phyloP scores from a whole-genome alignment of 768 basidiomycete genomes.

The Mrakia blollopis region DNA sequence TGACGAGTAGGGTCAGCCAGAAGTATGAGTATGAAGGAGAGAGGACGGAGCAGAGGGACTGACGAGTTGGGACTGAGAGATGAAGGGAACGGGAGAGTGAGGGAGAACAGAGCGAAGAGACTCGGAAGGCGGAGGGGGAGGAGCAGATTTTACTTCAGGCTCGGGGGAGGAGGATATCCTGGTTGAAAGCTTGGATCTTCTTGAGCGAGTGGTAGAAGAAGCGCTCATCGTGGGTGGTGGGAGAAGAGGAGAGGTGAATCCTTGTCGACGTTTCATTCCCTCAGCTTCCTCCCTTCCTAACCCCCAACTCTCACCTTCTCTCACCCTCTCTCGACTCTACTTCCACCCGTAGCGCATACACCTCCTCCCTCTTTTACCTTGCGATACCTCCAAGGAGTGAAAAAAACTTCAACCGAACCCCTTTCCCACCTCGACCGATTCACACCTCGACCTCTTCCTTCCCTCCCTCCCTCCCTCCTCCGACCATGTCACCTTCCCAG shows the following conservation, averaged over 20 bases:
- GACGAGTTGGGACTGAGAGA: conserved; percentile 10
- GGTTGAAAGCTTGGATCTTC: not conserved
- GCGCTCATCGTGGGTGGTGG: not conserved
- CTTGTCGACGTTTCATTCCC: too few species aligned
- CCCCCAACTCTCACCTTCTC: not conserved
- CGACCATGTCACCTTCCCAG: conserved; percentile 3
- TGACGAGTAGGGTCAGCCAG: too few species aligned
- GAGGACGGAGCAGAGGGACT: not conserved
- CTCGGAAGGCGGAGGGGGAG: not conserved
- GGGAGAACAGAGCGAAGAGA: not conserved
- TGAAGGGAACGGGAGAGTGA: not conserved
- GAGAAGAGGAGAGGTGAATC: not conserved
- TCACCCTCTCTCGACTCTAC: not conserved
- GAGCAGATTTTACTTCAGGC: too few species aligned
- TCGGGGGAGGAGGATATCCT: not conserved
- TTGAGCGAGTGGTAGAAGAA: not conserved
- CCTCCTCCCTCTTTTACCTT: too few species aligned
- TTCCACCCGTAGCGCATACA: too few species aligned
- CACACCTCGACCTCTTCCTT: not conserved
- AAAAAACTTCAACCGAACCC: not conserved
- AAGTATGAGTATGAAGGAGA: not conserved
- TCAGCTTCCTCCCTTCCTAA: not conserved
- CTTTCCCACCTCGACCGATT: not conserved
- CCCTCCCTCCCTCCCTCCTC: not conserved
- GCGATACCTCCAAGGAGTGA: not conserved